A percentile compares a stretch with the other conserved stretches of the same genome.
Evolutionary conservation across 805 yeast species (phyloP).

Genomic region (Lipomyces chichibuensis): DNA sequence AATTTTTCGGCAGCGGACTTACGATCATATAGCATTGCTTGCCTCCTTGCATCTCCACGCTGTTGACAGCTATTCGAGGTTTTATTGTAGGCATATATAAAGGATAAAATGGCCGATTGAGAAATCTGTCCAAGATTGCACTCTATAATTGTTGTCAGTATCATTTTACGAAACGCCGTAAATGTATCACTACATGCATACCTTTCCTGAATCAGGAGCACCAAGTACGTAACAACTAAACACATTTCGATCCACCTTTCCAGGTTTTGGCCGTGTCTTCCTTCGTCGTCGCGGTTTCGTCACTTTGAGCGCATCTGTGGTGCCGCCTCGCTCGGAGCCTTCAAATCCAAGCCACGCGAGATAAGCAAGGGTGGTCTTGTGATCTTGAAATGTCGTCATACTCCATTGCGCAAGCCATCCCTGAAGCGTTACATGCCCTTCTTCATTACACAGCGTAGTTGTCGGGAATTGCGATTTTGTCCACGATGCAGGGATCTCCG

Average conservation of each 20-base stretch:
- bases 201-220: constrained; percentile 80
- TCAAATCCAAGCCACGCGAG: constrained; percentile 90
- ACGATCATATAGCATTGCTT: constrained; percentile 86
- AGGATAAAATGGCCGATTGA: constrained; percentile 72
- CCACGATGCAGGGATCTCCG: constrained; percentile 92
- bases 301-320: constrained; percentile 64
- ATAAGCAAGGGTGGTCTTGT: constrained; percentile 81
- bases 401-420: constrained; percentile 99
- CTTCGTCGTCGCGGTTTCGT: constrained; percentile 80
- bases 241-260: constrained; percentile 76
- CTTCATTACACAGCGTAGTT: constrained; percentile 86
- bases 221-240: constrained; percentile 90
- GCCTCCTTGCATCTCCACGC: constrained; percentile 91
- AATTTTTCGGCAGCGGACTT: constrained; percentile 4
- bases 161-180: not conserved
- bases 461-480: constrained; percentile 79
- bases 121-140: constrained; percentile 77
- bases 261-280: constrained; percentile 62
- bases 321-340: constrained; percentile 38
- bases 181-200: constrained; percentile 10
- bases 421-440: constrained; percentile 86
- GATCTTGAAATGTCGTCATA: constrained; percentile 87
- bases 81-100: constrained; percentile 78
- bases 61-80: constrained; percentile 83
- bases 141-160: constrained; percentile 43